Base-by-base conservation (phyloP, 2,329 filamentous ascomycete species). In the Ceratocystis ficicola region DNA sequence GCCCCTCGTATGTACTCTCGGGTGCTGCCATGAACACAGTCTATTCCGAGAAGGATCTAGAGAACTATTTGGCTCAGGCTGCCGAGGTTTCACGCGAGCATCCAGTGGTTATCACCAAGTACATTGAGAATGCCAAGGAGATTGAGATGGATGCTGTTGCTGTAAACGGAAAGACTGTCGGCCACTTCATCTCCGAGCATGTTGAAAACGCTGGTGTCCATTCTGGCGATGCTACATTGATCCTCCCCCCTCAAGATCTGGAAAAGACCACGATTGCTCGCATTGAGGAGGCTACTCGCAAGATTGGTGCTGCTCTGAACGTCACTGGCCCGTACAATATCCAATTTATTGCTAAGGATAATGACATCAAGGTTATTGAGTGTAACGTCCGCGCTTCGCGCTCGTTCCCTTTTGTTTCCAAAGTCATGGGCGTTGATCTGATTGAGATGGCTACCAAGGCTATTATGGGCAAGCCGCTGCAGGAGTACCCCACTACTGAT, bases 101-200 rank as follows among this genome's bases (percentile, higher is more conserved):
- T 75, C 94, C 94, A 0, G 94, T 99, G 10, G 94, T 99, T 68
- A 97, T 99, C 73, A 97, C 93, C 68, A 99, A 99, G 79, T 99
- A 97, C 78, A 97, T 99, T 70, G 94, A 99, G 80, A 94, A 95
- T 70, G 94, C 94, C 70, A 97, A 99, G 81, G 94, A 99, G 76
- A 97, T 99, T 69, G 94, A 99, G 77, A 97, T 99, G 94, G 94
- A 99, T 72, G 94, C 94, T 50, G 94, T 99, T 57, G 94, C 93
- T 65, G 87, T 86, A 72, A 88, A 95, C 71, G 94, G 94, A 73
- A 86, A 83, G 65, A 88, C 97, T 77, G 85, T 96, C 67, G 91
- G 93, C 12, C 94, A 97, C 75, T 97, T 97, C 77, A 90, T 99
- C 73, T 97, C 93, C 0, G 94, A 99, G 80, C 94, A 99, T 75